Conservation (phyloP, 768 basidiomycete genomes). For the Neoboletus subvelutipes region DNA sequence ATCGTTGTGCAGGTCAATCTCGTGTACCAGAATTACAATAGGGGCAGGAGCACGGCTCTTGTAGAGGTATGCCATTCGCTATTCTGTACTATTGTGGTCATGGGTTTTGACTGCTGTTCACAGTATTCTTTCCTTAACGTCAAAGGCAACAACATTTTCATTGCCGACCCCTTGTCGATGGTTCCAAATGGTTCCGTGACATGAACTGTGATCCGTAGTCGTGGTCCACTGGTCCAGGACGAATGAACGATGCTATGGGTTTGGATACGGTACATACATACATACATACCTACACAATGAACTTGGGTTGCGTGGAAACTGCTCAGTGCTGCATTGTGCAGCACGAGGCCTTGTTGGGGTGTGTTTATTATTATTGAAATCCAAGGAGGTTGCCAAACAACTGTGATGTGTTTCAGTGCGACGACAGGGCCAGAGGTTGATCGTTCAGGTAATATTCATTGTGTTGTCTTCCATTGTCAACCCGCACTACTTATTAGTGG, state of each 20-base stretch:
- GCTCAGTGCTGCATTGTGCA: neutral
- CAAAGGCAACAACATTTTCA: slow-evolving; percentile 50
- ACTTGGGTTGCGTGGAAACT: neutral
- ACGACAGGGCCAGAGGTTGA: neutral
- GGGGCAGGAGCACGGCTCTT: slow-evolving; percentile 43
- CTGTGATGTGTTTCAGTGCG: neutral
- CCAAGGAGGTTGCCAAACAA: slow-evolving; percentile 14
- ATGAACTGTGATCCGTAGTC: slow-evolving; percentile 13
- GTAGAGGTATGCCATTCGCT: slow-evolving; percentile 41
- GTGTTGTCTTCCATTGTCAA: neutral
- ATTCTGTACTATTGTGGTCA: neutral
- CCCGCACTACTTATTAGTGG: no score
- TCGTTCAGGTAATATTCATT: neutral
- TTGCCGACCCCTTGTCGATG: slow-evolving; percentile 24
- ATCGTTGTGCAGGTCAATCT: slow-evolving; percentile 47
- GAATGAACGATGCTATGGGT: slow-evolving; percentile 18
- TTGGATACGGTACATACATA: slow-evolving; percentile 22
- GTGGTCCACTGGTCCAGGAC: neutral
- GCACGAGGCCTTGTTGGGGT: neutral
- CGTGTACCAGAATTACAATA: slow-evolving; percentile 59
- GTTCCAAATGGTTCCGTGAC: slow-evolving; percentile 9
- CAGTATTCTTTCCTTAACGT: slow-evolving; percentile 57
- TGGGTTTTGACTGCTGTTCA: slow-evolving; percentile 1
- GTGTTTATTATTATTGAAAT: slow-evolving; percentile 20
- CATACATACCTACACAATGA: slow-evolving; percentile 7